These are phyloP conservation scores for Diaporthe destruens DNA, from an alignment of 2,329 filamentous ascomycete genomes.

Conservation along the genomic window DNA sequence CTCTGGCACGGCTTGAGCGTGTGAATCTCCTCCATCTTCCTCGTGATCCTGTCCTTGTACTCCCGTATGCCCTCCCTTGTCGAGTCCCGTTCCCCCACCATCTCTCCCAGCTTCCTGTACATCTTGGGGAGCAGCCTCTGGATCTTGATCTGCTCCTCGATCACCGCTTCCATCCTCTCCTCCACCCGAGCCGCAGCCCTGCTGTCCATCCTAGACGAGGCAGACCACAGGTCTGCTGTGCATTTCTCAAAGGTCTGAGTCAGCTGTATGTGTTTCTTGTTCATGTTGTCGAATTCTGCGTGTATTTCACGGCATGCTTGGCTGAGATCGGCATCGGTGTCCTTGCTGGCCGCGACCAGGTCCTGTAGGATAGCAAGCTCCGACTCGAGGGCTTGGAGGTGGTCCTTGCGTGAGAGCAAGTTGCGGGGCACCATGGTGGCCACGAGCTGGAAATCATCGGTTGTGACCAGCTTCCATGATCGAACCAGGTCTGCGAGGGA, in stretches of 20 bases:
- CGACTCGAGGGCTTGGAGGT: neutral
- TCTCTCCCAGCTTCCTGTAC: slow-evolving; percentile 15
- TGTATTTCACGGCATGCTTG: neutral
- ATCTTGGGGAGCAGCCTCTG: slow-evolving; percentile 7
- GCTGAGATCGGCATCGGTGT: neutral
- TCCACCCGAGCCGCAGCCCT: neutral
- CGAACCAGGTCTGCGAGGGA: neutral
- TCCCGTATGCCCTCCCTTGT: neutral
- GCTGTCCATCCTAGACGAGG: neutral
- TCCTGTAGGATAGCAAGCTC: neutral
- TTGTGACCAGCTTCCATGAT: too few relatives aligned
- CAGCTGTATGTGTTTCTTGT: slow-evolving; percentile 3
- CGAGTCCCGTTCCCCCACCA: neutral
- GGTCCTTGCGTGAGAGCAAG: neutral
- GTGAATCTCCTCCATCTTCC: slow-evolving; percentile 38
- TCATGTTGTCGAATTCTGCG: neutral
- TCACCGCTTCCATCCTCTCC: neutral
- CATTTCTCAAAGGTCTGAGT: neutral
- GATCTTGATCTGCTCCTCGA: slow-evolving; percentile 34
- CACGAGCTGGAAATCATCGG: neutral
- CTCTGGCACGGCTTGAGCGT: slow-evolving; percentile 32
- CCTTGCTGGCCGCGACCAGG: neutral
- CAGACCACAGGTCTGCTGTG: slow-evolving; percentile 16
- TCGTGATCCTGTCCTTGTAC: slow-evolving; percentile 9
- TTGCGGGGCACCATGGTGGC: neutral